phyloP scores from a whole-genome alignment of 129 eudicot species.

The Flaveria sonorensis region DNA sequence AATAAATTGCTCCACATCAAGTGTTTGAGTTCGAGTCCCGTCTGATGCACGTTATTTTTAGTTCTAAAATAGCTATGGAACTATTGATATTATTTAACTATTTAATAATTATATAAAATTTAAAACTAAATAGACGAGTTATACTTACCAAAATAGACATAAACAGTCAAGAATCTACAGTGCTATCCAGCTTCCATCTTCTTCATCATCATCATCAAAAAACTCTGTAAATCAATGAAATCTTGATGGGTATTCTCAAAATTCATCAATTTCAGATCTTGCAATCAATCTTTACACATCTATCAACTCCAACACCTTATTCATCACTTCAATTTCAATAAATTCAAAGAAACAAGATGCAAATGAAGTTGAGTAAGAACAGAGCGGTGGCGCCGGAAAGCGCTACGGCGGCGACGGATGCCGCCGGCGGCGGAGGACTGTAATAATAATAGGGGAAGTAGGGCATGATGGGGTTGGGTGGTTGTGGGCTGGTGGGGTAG shows the following conservation, averaged over 20 bases:
- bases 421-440: constrained; percentile 62
- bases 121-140: constrained; percentile 7
- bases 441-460: constrained; percentile 86
- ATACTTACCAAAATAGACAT: constrained; percentile 22
- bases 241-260: neutral
- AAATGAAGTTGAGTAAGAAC: constrained; percentile 20
- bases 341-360: constrained; percentile 22
- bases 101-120: neutral
- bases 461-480: constrained; percentile 94
- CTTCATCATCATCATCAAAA: constrained; percentile 13
- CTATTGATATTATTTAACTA: constrained; percentile 22
- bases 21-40: no score
- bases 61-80: no score
- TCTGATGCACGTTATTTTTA: no score
- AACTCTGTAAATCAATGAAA: neutral
- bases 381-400: constrained; percentile 22
- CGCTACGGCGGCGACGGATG: constrained; percentile 25
- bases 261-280: constrained; percentile 11
- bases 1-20: no score
- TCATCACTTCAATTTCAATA: constrained; percentile 1
- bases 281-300: neutral
- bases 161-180: constrained; percentile 52
- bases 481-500: constrained; percentile 55
- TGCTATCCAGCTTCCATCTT: constrained; percentile 14
- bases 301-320: neutral